These are phyloP conservation scores for Allantophomopsis lycopodina DNA, from an alignment of 2,329 filamentous ascomycete species.

Conservation along the genomic window DNA sequence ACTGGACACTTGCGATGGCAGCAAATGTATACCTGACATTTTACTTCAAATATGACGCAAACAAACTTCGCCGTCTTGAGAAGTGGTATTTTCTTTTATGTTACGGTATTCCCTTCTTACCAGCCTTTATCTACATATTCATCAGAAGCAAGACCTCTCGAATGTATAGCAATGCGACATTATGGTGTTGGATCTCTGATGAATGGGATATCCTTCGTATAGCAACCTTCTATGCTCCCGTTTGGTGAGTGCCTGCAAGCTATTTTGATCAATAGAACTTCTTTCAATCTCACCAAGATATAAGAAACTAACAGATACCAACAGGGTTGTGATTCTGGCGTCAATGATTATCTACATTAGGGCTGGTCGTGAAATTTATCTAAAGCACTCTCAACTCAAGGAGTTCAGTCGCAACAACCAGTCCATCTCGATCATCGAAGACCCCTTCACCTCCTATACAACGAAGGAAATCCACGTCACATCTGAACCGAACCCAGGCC, in stretches of 20 bases:
- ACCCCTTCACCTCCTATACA: conserved; percentile 33
- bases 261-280: no score
- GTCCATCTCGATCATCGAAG: conserved; percentile 21
- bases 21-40: conserved; percentile 75
- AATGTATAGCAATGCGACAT: conserved; percentile 60
- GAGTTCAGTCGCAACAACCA: conserved; percentile 28
- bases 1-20: conserved; percentile 73
- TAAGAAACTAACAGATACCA: conserved; percentile 8
- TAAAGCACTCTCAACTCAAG: conserved; percentile 47
- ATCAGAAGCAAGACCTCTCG: conserved; percentile 36
- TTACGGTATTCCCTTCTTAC: conserved; percentile 61
- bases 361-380: conserved; percentile 54
- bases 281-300: neutral
- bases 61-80: conserved; percentile 52
- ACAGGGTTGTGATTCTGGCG: conserved; percentile 43
- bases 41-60: conserved; percentile 57
- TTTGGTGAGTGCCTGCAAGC: conserved; percentile 36
- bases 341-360: conserved; percentile 54
- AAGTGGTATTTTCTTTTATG: conserved; percentile 54
- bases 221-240: conserved; percentile 58
- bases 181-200: conserved; percentile 70
- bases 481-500: conserved; percentile 24
- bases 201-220: conserved; percentile 62
- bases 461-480: conserved; percentile 54
- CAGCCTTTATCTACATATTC: conserved; percentile 55